Evolutionary conservation across 164 flowering plant genomes (phyloP), one percentile per base, ranked within the genome.

Genomic region (Vitis riparia): DNA sequence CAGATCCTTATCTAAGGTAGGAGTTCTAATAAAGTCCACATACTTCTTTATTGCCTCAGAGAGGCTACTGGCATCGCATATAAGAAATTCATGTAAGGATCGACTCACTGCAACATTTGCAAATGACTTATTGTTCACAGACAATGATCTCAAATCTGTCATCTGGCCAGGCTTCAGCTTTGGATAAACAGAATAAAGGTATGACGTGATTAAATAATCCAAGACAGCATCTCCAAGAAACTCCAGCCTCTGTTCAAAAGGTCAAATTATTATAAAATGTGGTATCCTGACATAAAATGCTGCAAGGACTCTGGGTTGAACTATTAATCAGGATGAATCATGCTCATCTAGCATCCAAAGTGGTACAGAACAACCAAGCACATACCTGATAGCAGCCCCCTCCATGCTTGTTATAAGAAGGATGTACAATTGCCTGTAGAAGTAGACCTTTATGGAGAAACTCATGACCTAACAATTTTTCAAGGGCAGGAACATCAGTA

Each of bases 371-470:
- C 57, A 63, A 16, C 8, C 61, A 32, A 60, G 32, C 66, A 59
- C 62, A 51, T 73, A 95, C 99, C 97, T 95, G 99, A 78, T 93
- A 96, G 78, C 98, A 91, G 60, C 97, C 97, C 73, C 98, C 98
- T 29, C 83, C 83, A 76, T 82, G 89, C 70, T 77, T 79, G 74
- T 81, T 85, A 78, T 78, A 88, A 37, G 99, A 96, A 68, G 99
- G 97, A 79, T 96, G 99, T 16, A 92, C 68, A 79, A 93, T 84
- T 53, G 99, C 98, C 82, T 93, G 97, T 9, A 92, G 70, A 75
- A 96, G 93, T 64, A 96, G 76, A 71, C 98, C 97, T 79, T 69
- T 88, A 65, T 87, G 85, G 73, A 56, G 58, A 81, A 96, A 93
- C 11, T 58, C 70, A 76, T 92, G 78, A 1, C 83, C 90, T 52